Evolutionary conservation across 768 basidiomycete genomes (phyloP).

Genomic region (Scleroderma citrinum): DNA sequence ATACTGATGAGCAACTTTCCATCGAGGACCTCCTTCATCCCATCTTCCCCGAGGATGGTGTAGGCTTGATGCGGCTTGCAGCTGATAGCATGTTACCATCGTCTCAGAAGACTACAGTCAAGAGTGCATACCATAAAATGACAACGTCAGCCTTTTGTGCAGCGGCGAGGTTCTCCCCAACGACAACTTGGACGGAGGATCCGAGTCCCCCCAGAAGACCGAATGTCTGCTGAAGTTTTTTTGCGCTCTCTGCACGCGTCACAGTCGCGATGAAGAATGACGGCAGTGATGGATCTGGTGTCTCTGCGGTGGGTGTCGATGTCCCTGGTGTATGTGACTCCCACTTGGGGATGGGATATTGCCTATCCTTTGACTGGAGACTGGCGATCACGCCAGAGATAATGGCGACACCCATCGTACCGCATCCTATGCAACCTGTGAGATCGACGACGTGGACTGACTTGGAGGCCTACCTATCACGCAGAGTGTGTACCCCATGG

Average conservation of each 20-base stretch:
- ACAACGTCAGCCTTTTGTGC: conserved; percentile 77
- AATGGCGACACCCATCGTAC: conserved; percentile 97
- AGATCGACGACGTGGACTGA: conserved; percentile 8
- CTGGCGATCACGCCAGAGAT: conserved; percentile 88
- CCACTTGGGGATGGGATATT: conserved; percentile 43
- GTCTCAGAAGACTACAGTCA: neutral
- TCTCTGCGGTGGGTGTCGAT: conserved; percentile 52
- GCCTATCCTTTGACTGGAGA: conserved; percentile 47
- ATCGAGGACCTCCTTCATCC: conserved; percentile 77
- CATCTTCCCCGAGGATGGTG: conserved; percentile 62
- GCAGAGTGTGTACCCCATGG: conserved; percentile 91
- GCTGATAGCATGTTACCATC: conserved; percentile 35
- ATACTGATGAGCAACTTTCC: conserved; percentile 95
- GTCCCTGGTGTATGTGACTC: conserved; percentile 70
- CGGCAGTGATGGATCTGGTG: conserved; percentile 66
- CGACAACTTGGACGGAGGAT: conserved; percentile 60
- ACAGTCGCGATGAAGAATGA: conserved; percentile 85
- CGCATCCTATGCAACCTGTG: conserved; percentile 63
- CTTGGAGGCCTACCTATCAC: conserved; percentile 54
- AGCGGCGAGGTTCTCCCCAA: conserved; percentile 65
- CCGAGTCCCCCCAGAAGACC: conserved; percentile 52
- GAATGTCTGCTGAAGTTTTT: conserved; percentile 61
- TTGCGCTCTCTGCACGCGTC: conserved; percentile 66
- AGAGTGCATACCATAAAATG: conserved; percentile 67
- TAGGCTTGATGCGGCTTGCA: conserved; percentile 92